Conservation (phyloP, 2,329 filamentous ascomycete genomes). For the Cryphonectria parasitica region DNA sequence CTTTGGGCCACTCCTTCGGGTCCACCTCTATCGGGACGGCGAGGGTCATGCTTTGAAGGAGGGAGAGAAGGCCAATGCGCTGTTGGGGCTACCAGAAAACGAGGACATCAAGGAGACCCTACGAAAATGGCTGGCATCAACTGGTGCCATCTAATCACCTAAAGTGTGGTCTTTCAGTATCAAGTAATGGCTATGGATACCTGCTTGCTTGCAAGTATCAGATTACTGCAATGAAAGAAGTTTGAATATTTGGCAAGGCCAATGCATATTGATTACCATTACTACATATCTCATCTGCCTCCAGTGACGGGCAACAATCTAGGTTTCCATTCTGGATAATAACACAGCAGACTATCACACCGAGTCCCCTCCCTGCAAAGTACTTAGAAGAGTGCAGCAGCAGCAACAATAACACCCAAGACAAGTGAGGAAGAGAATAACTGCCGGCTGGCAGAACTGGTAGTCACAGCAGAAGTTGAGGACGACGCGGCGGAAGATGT, state of each 20-base stretch:
- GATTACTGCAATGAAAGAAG: neutral
- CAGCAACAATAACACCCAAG: neutral
- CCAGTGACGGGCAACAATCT: neutral
- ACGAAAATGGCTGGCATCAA: conserved; percentile 24
- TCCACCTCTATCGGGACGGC: conserved; percentile 42
- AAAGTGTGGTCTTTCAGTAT: neutral
- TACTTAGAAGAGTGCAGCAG: neutral
- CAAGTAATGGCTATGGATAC: no score
- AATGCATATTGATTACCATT: neutral
- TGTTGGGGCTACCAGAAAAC: conserved; percentile 33
- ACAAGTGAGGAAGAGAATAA: neutral
- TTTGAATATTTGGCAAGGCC: neutral
- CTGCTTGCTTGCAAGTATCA: neutral
- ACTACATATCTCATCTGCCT: neutral
- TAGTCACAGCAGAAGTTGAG: neutral
- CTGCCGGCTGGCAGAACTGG: conserved; percentile 4
- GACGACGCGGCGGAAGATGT: neutral
- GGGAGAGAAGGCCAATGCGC: conserved; percentile 33
- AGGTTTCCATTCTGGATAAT: no score
- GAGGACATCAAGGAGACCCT: conserved; percentile 31
- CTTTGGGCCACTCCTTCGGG: conserved; percentile 37
- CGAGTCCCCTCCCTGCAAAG: neutral
- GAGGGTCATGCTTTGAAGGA: conserved; percentile 36
- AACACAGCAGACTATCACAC: neutral
- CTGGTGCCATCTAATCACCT: neutral